Conservation (phyloP, 2,329 filamentous ascomycete genomes). For the Zasmidium angulare region DNA sequence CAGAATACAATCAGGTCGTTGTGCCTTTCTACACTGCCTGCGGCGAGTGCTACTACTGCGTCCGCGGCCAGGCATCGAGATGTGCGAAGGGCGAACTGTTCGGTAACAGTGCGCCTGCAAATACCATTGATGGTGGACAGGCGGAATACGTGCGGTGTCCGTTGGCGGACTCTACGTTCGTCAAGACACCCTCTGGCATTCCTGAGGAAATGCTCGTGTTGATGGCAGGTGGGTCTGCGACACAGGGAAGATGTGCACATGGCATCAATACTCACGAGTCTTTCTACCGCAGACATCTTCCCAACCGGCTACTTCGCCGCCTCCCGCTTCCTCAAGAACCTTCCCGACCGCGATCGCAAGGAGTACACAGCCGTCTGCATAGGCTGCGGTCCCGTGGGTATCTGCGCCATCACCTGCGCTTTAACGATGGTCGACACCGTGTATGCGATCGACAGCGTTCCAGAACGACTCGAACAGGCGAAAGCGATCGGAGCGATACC, state of each 20-base stretch:
- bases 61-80: slow-evolving; percentile 71
- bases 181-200: slow-evolving; percentile 70
- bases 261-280: slow-evolving; percentile 34
- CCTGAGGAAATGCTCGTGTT: slow-evolving; percentile 74
- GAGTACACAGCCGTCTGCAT: slow-evolving; percentile 75
- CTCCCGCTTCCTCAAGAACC: slow-evolving; percentile 69
- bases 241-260: background rate
- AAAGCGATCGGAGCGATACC: slow-evolving; percentile 75
- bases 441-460: slow-evolving; percentile 55
- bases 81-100: slow-evolving; percentile 71
- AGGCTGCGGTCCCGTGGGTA: slow-evolving; percentile 76
- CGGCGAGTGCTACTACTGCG: slow-evolving; percentile 81
- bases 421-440: slow-evolving; percentile 35
- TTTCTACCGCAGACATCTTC: slow-evolving; percentile 65
- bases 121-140: slow-evolving; percentile 34
- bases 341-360: slow-evolving; percentile 56
- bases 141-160: slow-evolving; percentile 65
- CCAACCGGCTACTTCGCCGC: slow-evolving; percentile 81
- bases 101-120: slow-evolving; percentile 42
- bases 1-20: slow-evolving; percentile 57
- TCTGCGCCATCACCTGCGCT: slow-evolving; percentile 62
- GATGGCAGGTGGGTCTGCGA: slow-evolving; percentile 56
- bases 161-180: slow-evolving; percentile 74
- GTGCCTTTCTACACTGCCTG: slow-evolving; percentile 81
- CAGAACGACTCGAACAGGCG: slow-evolving; percentile 71